A percentile compares a stretch with the other conserved stretches of the same genome.
phyloP scores from a whole-genome alignment of 1,139 yeast species.

The Blastobotrys persicus region DNA sequence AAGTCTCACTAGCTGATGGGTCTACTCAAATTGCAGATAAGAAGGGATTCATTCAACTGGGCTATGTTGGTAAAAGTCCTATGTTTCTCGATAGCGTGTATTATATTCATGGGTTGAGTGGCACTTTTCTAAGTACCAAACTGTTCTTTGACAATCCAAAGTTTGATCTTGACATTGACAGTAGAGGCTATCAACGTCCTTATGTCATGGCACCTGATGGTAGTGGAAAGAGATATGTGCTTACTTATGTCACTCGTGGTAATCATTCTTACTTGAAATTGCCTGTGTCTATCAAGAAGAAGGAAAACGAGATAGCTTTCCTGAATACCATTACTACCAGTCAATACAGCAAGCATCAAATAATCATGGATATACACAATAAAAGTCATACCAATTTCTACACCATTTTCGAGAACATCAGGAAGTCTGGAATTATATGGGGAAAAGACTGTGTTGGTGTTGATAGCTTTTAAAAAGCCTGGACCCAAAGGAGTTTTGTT shows the following conservation, averaged over 20 bases:
- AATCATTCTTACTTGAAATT: neutral
- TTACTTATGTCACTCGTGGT: neutral
- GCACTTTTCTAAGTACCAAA: neutral
- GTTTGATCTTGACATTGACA: neutral
- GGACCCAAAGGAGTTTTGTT: neutral
- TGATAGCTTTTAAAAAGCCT: neutral
- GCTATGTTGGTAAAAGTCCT: neutral
- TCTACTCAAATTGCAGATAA: neutral
- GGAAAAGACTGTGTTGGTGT: neutral
- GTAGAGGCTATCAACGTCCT: neutral
- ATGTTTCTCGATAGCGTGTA: neutral
- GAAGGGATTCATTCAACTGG: neutral
- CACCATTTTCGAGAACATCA: neutral
- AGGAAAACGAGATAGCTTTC: neutral
- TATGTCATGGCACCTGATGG: neutral
- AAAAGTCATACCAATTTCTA: neutral
- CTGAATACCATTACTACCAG: neutral
- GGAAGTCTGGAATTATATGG: neutral
- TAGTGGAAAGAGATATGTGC: neutral
- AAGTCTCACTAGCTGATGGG: neutral
- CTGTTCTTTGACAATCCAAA: neutral
- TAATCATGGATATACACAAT: constrained; percentile 5
- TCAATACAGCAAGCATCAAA: neutral
- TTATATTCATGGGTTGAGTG: neutral
- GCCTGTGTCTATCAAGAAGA: neutral